These are phyloP conservation scores for Phytophthora vignae DNA, from an alignment of 352 stramenopile genomes.

Conservation along the genomic window DNA sequence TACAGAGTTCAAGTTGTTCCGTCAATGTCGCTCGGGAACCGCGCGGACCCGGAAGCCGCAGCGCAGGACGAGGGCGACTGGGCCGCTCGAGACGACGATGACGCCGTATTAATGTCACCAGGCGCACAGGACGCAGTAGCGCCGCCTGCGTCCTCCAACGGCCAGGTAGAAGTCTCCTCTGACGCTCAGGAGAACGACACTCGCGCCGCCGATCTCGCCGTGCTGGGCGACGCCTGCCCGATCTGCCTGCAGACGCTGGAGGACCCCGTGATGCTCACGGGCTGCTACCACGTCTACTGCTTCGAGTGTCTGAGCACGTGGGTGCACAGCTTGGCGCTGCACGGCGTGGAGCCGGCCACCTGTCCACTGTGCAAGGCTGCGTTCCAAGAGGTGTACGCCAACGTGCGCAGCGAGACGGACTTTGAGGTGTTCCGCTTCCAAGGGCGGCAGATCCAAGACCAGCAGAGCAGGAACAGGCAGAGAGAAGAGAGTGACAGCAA, in stretches of 20 bases:
- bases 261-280: constrained; percentile 66
- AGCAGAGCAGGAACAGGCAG: constrained; percentile 15
- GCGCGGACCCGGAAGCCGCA: constrained; percentile 31
- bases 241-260: constrained; percentile 73
- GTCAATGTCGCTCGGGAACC: constrained; percentile 52
- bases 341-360: constrained; percentile 56
- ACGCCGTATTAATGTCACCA: constrained; percentile 17
- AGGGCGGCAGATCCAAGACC: constrained; percentile 24
- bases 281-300: constrained; percentile 82
- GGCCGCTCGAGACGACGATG: constrained; percentile 39
- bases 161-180: constrained; percentile 23
- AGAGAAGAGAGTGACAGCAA: constrained; percentile 9
- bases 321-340: constrained; percentile 62
- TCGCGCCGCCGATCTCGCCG: constrained; percentile 49
- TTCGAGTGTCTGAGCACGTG: constrained; percentile 72
- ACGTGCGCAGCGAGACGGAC: constrained; percentile 73
- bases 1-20: no score
- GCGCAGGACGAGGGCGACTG: constrained; percentile 62
- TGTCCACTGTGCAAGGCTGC: constrained; percentile 77
- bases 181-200: constrained; percentile 27
- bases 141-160: constrained; percentile 37
- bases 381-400: constrained; percentile 65
- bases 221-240: constrained; percentile 71
- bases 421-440: constrained; percentile 66
- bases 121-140: constrained; percentile 27